These are phyloP conservation scores for Spergularia azorica DNA, from an alignment of 179 eudicot genomes.

Conservation along the genomic window DNA sequence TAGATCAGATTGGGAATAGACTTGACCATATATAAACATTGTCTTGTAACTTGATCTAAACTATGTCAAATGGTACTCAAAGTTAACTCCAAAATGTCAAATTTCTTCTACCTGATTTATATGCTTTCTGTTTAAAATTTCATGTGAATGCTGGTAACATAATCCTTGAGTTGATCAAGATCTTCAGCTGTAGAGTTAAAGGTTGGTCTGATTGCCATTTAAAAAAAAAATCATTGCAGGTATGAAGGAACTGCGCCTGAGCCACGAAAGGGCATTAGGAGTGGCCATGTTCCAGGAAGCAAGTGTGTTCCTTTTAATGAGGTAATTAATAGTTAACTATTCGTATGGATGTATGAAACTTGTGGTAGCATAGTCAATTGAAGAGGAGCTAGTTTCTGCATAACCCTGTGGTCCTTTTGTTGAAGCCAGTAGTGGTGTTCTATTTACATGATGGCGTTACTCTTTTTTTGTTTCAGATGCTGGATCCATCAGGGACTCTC, in stretches of 20 bases:
- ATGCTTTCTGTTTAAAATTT: neutral
- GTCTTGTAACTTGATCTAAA: neutral
- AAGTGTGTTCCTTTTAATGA: conserved; percentile 86
- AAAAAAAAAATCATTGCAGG: conserved; percentile 36
- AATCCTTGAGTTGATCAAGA: conserved; percentile 2
- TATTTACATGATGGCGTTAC: conserved; percentile 3
- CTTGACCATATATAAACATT: neutral
- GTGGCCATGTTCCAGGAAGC: conserved; percentile 98
- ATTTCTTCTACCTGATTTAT: neutral
- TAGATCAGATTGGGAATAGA: neutral
- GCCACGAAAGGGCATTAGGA: conserved; percentile 89
- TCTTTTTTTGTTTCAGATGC: conserved; percentile 50
- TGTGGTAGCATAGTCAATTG: neutral
- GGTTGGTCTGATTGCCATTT: conserved; percentile 5
- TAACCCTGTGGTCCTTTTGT: neutral
- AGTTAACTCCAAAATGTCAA: neutral
- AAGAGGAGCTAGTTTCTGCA: no score
- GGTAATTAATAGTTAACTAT: conserved; percentile 34
- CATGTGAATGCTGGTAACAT: neutral
- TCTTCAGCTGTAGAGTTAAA: neutral
- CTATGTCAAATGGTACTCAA: neutral
- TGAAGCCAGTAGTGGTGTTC: neutral
- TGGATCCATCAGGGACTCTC: conserved; percentile 72
- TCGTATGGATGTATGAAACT: neutral
- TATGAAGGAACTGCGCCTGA: conserved; percentile 88